These are phyloP conservation scores for Globisporangium ultimum DNA, from an alignment of 352 stramenopile genomes.

Conservation along the genomic window DNA sequence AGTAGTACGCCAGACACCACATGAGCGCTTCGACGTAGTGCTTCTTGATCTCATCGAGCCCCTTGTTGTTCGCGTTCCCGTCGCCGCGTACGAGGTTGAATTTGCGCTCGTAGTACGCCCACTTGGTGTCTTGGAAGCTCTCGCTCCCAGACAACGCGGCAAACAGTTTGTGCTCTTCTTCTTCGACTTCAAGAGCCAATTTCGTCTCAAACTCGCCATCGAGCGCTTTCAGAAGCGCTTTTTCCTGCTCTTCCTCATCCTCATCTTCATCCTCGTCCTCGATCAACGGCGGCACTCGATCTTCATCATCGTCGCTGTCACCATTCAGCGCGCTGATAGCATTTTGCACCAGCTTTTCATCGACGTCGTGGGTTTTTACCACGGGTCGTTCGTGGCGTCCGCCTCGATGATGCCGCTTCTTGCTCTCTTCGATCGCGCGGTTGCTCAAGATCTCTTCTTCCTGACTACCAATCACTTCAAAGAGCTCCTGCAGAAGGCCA, in stretches of 20 bases:
- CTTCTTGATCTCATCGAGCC: conserved; percentile 61
- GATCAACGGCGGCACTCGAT: conserved; percentile 22
- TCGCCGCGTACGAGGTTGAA: conserved; percentile 62
- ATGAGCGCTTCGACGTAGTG: conserved; percentile 78
- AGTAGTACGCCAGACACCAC: conserved; percentile 84
- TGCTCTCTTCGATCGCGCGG: conserved; percentile 54
- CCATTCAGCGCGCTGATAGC: conserved; percentile 39
- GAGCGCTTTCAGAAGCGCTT: conserved; percentile 54
- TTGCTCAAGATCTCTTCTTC: conserved; percentile 94
- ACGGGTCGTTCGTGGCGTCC: conserved; percentile 18
- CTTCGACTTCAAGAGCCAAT: conserved; percentile 33
- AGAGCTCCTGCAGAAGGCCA: conserved; percentile 89
- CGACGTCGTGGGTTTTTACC: conserved; percentile 35
- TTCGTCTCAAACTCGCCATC: conserved; percentile 51
- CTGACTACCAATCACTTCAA: conserved; percentile 90
- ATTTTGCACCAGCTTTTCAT: conserved; percentile 42
- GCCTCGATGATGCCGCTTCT: conserved; percentile 26
- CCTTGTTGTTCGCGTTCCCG: conserved; percentile 49
- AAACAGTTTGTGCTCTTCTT: conserved; percentile 46
- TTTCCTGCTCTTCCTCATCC: conserved; percentile 47
- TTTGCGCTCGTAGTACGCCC: conserved; percentile 83
- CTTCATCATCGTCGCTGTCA: conserved; percentile 22
- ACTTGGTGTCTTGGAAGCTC: conserved; percentile 84
- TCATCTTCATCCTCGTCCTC: conserved; percentile 49
- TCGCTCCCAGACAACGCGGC: conserved; percentile 48